These are phyloP conservation scores for Aspergillus pseudoglaucus DNA, from an alignment of 2,329 filamentous ascomycete genomes.

Conservation along the genomic window DNA sequence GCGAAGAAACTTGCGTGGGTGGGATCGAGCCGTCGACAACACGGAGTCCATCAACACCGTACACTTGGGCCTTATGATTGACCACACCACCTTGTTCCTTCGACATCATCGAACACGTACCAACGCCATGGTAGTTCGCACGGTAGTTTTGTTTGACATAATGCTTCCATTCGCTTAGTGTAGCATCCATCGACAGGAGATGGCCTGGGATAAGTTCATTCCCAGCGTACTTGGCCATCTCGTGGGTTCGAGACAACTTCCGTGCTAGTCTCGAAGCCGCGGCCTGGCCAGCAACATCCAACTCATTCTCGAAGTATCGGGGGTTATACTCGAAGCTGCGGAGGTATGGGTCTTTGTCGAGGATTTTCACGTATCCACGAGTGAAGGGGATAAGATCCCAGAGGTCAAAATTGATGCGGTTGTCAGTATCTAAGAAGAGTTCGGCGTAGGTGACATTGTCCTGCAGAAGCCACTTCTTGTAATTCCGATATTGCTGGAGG, in stretches of 20 bases:
- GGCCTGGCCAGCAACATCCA: conserved; percentile 22
- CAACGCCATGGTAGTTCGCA: conserved; percentile 24
- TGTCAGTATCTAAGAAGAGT: conserved; percentile 21
- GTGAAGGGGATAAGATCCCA: conserved; percentile 27
- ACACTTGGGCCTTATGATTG: conserved; percentile 21
- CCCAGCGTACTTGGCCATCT: conserved; percentile 14
- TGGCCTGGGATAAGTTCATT: conserved; percentile 13
- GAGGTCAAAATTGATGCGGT: conserved; percentile 18
- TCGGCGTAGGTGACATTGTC: conserved; percentile 21
- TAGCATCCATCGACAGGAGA: conserved; percentile 10
- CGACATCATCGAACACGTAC: conserved; percentile 29
- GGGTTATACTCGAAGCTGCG: conserved; percentile 17
- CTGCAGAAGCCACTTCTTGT: conserved; percentile 20
- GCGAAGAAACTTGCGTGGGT: conserved; percentile 26
- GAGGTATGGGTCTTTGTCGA: conserved; percentile 21
- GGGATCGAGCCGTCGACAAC: conserved; percentile 33
- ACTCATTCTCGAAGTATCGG: conserved; percentile 20
- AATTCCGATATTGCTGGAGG: conserved; percentile 20
- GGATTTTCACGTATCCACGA: conserved; percentile 18
- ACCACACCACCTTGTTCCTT: conserved; percentile 27
- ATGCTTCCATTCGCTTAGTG: conserved; percentile 14
- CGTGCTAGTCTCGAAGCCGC: conserved; percentile 20
- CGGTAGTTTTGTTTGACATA: conserved; percentile 22
- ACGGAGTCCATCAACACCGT: conserved; percentile 25
- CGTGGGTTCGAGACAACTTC: conserved; percentile 10